Conservation (phyloP, 805 yeast genomes). For the Candida railenensis region DNA sequence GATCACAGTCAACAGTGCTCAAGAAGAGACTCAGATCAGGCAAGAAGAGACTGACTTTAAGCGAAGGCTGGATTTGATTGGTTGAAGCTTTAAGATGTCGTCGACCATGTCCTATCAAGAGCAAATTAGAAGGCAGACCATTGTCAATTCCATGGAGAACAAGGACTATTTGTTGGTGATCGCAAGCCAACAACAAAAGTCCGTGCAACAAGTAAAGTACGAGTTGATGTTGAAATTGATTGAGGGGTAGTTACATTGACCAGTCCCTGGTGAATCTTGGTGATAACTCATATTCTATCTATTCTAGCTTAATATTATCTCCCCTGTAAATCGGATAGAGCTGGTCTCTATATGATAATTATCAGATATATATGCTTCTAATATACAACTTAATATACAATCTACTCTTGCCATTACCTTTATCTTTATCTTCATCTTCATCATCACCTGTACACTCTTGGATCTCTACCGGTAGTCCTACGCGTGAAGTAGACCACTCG, state of each 20-base stretch:
- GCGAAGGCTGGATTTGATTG: too few species aligned
- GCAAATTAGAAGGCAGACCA: constrained; percentile 30
- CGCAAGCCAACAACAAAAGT: constrained; percentile 42
- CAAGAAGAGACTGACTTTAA: too few species aligned
- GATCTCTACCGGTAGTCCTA: constrained; percentile 1
- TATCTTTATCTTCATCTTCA: background rate
- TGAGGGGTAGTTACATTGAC: constrained; percentile 11
- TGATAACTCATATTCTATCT: too few species aligned
- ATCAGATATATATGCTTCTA: background rate
- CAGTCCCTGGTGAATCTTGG: background rate
- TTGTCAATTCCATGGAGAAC: constrained; percentile 40
- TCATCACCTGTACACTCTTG: constrained; percentile 2
- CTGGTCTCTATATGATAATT: background rate
- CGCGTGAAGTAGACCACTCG: too few species aligned
- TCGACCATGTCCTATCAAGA: constrained; percentile 17
- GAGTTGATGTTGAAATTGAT: constrained; percentile 34
- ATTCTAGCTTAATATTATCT: too few species aligned
- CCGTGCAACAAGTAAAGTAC: constrained; percentile 42
- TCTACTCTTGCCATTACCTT: too few species aligned
- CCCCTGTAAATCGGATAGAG: background rate
- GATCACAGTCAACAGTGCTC: too few species aligned
- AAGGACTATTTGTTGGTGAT: constrained; percentile 35
- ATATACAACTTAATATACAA: constrained; percentile 2
- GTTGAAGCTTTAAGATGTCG: background rate
- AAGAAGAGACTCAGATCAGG: too few species aligned